Conservation (phyloP, 139 green algal species). For the Tetraselmis chui region DNA sequence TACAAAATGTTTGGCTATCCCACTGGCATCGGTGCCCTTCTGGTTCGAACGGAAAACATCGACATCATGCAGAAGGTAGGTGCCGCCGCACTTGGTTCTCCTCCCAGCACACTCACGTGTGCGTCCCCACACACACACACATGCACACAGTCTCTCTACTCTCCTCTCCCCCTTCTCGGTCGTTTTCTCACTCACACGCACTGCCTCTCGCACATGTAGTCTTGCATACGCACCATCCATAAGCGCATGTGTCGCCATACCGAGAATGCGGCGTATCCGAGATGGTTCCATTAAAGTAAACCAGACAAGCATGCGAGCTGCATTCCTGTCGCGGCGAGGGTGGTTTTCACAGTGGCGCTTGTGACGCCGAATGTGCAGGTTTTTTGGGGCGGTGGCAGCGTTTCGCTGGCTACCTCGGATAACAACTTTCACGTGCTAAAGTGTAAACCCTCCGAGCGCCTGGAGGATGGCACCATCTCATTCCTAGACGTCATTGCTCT, state of each 20-base stretch:
- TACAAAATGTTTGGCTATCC: conserved; percentile 79
- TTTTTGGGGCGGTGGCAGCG: conserved; percentile 67
- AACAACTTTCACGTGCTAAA: conserved; percentile 68
- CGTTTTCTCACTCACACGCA: no score
- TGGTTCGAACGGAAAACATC: conserved; percentile 41
- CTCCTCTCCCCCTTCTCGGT: no score
- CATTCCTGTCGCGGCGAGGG: no score
- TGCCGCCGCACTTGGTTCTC: conserved; percentile 8
- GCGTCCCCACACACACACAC: not conserved
- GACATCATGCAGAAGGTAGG: conserved; percentile 40
- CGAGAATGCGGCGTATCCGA: no score
- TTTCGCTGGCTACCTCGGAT: conserved; percentile 49
- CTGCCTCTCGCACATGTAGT: no score
- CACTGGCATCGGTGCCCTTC: conserved; percentile 39
- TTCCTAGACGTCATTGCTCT: conserved; percentile 43
- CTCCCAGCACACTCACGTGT: not conserved
- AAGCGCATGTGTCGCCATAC: no score
- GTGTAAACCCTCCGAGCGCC: conserved; percentile 41
- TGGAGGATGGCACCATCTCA: conserved; percentile 54
- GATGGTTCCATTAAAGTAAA: no score
- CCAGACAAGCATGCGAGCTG: no score
- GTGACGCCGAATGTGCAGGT: no score
- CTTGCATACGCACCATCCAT: no score
- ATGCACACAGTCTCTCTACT: no score
- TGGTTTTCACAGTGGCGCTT: no score